Base-by-base conservation (phyloP, 2,329 filamentous ascomycete species). In the Coniochaeta sp. region DNA sequence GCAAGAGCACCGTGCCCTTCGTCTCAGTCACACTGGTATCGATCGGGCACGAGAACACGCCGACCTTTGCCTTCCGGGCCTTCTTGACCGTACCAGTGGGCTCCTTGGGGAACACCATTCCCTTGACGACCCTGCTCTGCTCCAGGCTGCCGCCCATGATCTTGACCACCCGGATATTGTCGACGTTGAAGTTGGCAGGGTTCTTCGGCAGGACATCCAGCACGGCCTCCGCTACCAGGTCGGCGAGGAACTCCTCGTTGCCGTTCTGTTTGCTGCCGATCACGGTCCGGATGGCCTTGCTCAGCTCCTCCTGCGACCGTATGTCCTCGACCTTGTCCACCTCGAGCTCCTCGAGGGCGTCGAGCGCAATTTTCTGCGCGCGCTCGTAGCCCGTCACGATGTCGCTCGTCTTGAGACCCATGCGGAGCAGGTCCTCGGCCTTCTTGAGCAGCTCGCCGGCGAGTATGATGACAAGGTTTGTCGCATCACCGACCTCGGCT, bases 111-210 rank as follows among this genome's bases (percentile, higher is more conserved):
- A 99, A 98, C 58, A 99, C 96, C 95, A 99, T 99, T 66, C 95
- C 95, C 82, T 90, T 96, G 62, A 99, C 89, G 16, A 99, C 93
- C 66, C 86, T 88, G 74, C 92, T 96, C 79, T 99, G 93, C 70
- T 96, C 91, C 71, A 99, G 80, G 73, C 89, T 92, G 65, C 95
- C 93, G 68, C 95, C 95, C 93, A 99, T 98, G 71, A 99, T 99
- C 84, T 99, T 99, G 69, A 99, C 96, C 61, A 99, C 96, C 62
- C 95, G 90, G 69, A 99, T 89, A 75, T 99, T 99, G 81, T 99
- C 95, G 65, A 99, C 92, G 77, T 97, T 99, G 84, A 99, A 99
- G 79, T 96, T 93, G 73, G 83, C 78, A 24, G 95, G 90, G 78
- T 97, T 96, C 81, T 97, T 97, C 66, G 96, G 95, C 64, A 99